Evolutionary conservation across 1,139 yeast species (phyloP).

Genomic region (Suhomyces bokatorum): DNA sequence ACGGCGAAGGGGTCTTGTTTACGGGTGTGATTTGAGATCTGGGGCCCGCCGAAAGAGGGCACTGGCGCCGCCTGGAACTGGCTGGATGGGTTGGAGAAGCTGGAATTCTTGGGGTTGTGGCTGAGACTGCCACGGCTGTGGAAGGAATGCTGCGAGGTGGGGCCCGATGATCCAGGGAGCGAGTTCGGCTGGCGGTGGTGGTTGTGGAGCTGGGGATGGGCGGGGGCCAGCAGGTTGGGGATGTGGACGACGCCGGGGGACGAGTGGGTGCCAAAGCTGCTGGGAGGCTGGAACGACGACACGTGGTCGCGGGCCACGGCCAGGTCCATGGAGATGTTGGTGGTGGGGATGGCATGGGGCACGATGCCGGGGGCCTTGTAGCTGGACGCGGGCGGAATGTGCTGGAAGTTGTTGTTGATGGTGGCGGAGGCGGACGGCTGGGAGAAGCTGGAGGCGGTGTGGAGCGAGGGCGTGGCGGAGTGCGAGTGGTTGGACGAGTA

Average conservation of each 20-base stretch:
- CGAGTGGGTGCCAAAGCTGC: constrained; percentile 4
- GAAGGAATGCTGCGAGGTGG: constrained; percentile 3
- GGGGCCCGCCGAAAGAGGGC: background rate
- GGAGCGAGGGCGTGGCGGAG: constrained; percentile 38
- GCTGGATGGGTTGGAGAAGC: background rate
- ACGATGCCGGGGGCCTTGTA: constrained; percentile 15
- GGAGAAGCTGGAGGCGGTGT: constrained; percentile 9
- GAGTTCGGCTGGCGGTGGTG: constrained; percentile 13
- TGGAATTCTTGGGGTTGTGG: constrained; percentile 3
- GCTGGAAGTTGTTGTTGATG: constrained; percentile 17
- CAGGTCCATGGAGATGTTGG: constrained; percentile 46
- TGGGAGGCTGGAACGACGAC: constrained; percentile 19
- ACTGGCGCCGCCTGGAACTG: background rate
- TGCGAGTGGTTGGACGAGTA: constrained; percentile 45
- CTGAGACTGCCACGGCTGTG: constrained; percentile 5
- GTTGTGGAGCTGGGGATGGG: constrained; percentile 8
- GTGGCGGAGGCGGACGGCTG: background rate
- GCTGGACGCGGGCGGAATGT: constrained; percentile 12
- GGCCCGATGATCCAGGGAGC: constrained; percentile 9
- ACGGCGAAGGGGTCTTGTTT: constrained; percentile 3
- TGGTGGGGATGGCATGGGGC: constrained; percentile 41
- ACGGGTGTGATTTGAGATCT: background rate
- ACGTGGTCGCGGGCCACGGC: constrained; percentile 34
- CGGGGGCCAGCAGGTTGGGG: constrained; percentile 9
- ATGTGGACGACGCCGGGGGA: constrained; percentile 11